A percentile compares a stretch with the other conserved stretches of the same genome.
phyloP scores from a whole-genome alignment of 306 rosid species.

The Sindora glabra region DNA sequence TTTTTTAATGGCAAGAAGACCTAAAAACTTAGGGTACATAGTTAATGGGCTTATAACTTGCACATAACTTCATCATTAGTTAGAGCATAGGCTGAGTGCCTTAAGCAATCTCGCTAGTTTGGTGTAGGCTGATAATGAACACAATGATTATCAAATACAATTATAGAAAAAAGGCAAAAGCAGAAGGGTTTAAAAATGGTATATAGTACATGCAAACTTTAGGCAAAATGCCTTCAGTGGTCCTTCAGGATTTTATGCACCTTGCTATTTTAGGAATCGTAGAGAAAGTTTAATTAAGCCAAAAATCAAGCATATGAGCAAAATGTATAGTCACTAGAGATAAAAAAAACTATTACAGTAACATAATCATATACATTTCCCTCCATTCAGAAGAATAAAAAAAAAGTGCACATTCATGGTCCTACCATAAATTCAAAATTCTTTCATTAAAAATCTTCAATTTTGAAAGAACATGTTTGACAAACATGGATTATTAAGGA shows the following conservation, averaged over 20 bases:
- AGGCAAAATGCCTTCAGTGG: constrained; percentile 98
- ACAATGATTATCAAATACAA: constrained; percentile 7
- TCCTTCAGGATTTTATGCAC: constrained; percentile 87
- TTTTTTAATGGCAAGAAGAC: too few relatives aligned
- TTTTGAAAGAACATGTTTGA: neutral
- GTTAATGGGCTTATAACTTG: neutral
- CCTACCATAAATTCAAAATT: constrained; percentile 41
- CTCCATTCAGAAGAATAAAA: constrained; percentile 97
- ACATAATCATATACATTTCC: neutral
- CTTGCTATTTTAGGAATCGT: constrained; percentile 51
- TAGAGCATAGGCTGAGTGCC: constrained; percentile 83
- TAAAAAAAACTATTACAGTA: neutral
- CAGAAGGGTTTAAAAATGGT: neutral
- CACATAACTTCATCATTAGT: constrained; percentile 65
- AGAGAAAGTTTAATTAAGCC: neutral
- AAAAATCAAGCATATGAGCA: constrained; percentile 16
- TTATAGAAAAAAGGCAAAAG: neutral
- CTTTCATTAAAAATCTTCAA: constrained; percentile 12
- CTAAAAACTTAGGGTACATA: neutral
- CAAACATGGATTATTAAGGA: neutral
- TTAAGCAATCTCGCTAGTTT: constrained; percentile 71
- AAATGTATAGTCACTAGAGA: constrained; percentile 1
- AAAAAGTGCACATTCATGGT: constrained; percentile 94
- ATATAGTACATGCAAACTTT: constrained; percentile 71
- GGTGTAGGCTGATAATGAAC: constrained; percentile 79